Conservation (phyloP, 2,329 filamentous ascomycete genomes). For the Fusarium verticillioides region DNA sequence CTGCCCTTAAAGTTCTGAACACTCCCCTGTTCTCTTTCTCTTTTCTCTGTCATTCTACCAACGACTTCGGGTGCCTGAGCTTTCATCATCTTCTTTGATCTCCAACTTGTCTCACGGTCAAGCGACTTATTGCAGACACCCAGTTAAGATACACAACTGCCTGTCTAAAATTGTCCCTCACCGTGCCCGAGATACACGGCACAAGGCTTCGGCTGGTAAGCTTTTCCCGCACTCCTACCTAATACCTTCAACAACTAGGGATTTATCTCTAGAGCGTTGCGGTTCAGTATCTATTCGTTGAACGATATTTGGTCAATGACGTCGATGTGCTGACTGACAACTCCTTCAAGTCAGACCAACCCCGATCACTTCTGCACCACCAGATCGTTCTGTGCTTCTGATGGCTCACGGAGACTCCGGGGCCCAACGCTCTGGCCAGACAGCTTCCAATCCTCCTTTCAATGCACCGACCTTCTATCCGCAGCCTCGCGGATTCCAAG, state of each 20-base stretch:
- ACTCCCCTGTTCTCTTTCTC: background rate
- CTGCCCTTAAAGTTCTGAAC: background rate
- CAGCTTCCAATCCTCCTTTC: slow-evolving; percentile 24
- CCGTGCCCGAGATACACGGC: background rate
- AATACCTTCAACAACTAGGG: background rate
- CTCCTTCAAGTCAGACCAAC: slow-evolving; percentile 9
- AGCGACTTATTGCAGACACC: background rate
- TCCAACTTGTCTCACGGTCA: background rate
- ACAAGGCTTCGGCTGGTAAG: slow-evolving; percentile 11
- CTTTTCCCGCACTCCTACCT: background rate
- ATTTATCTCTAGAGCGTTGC: background rate
- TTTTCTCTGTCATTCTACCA: background rate
- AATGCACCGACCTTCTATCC: background rate
- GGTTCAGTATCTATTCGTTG: background rate
- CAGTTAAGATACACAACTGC: slow-evolving; percentile 12
- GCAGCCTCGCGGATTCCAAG: background rate
- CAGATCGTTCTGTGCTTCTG: background rate
- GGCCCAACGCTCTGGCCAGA: slow-evolving; percentile 10
- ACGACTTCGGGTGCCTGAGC: background rate
- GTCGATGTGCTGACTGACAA: slow-evolving; percentile 7
- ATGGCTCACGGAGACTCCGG: background rate
- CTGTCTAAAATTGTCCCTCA: slow-evolving; percentile 6
- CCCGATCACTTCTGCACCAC: background rate
- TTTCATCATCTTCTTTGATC: background rate
- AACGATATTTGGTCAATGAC: background rate